These are phyloP conservation scores for Strigomonas oncopelti DNA, from an alignment of 208 protist genomes.

Conservation along the genomic window DNA sequence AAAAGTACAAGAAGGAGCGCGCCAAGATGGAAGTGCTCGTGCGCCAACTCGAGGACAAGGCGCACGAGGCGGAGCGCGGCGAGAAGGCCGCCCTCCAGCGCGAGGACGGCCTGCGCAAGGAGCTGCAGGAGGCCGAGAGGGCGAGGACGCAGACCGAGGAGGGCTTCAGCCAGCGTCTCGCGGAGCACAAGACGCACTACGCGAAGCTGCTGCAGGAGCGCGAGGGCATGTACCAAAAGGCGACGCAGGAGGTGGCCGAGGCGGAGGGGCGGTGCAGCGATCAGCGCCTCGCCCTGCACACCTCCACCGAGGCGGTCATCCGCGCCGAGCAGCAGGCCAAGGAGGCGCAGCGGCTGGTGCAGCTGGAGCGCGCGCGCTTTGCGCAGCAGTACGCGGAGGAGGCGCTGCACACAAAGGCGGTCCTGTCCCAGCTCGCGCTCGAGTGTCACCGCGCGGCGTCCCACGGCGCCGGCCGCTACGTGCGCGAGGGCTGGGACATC, in stretches of 20 bases:
- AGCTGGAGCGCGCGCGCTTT: conserved; percentile 4
- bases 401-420: conserved; percentile 27
- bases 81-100: conserved; percentile 40
- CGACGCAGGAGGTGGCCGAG: conserved; percentile 21
- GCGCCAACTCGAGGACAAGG: conserved; percentile 42
- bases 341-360: conserved; percentile 24
- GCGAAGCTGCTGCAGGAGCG: conserved; percentile 31
- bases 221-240: conserved; percentile 25
- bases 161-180: conserved; percentile 16
- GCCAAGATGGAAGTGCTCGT: conserved; percentile 53
- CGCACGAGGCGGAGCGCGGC: conserved; percentile 21
- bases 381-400: conserved; percentile 30
- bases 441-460: conserved; percentile 19
- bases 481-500: conserved; percentile 20
- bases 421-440: conserved; percentile 6
- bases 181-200: conserved; percentile 24
- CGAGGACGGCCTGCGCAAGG: conserved; percentile 20
- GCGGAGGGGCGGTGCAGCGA: conserved; percentile 17
- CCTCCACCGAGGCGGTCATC: not conserved
- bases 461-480: conserved; percentile 12
- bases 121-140: conserved; percentile 27
- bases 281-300: conserved; percentile 19
- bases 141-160: conserved; percentile 30
- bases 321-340: conserved; percentile 14
- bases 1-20: conserved; percentile 59